Evolutionary conservation across 176 grass and related monocot species (phyloP).

Genomic region (Aegilops bicornis): DNA sequence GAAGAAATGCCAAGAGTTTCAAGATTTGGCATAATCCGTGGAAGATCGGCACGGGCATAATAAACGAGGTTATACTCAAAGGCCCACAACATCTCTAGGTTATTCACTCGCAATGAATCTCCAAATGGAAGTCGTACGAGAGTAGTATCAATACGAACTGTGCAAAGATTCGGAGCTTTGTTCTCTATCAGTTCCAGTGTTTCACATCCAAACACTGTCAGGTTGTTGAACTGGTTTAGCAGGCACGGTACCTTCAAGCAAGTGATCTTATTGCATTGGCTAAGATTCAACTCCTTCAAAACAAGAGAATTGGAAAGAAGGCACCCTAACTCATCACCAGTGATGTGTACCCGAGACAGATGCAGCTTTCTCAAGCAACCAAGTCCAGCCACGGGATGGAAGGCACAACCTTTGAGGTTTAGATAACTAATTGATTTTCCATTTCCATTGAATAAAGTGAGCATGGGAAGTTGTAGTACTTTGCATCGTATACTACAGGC

Average conservation of each 20-base stretch:
- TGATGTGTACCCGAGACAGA: neutral
- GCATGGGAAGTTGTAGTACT: neutral
- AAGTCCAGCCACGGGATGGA: neutral
- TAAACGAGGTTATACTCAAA: neutral
- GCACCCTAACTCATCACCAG: neutral
- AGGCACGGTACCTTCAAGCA: neutral
- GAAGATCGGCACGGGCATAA: neutral
- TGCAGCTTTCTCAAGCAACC: neutral
- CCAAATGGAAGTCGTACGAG: neutral
- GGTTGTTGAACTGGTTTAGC: neutral
- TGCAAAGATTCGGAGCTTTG: slow-evolving; percentile 1
- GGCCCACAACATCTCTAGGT: neutral
- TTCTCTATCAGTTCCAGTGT: neutral
- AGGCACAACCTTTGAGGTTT: neutral
- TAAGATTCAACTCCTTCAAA: neutral
- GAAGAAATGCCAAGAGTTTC: neutral
- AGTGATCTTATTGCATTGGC: neutral
- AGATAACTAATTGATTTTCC: neutral
- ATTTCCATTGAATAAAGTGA: neutral
- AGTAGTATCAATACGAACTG: neutral
- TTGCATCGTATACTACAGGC: no score
- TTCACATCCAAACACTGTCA: neutral
- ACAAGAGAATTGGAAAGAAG: neutral
- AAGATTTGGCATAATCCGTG: neutral
- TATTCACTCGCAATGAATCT: neutral